Base-by-base conservation (phyloP, 345 rosid species). In the Corymbia maculata region DNA sequence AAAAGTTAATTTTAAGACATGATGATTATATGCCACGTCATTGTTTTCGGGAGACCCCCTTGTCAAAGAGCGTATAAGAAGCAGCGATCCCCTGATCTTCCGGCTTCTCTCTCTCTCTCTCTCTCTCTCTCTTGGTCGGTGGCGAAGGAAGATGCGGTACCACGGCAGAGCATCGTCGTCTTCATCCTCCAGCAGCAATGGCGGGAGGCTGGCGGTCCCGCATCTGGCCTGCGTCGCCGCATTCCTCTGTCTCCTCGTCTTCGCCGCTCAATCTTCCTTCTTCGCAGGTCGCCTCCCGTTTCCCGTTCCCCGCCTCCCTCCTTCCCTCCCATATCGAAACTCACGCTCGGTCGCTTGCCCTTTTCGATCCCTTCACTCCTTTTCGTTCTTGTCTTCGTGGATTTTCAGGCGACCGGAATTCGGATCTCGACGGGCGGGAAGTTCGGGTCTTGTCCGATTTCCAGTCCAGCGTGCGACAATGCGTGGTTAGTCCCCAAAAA, bases 391-490 rank as follows among this genome's bases (percentile, higher is more conserved):
- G 28, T 22, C 26, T 42, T 24, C 17, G 5, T 32, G 55, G 61
- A n/a, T 12, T 89, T 80, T 86, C 95, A 97, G 98, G 92, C 61
- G 59, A 66, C 88, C 90, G 61, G 85, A 92, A 79, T 59, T 26
- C 91, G 82, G 88, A 90, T 92, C 90, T 93, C 86, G 88, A 89
- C 64, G 88, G 90, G 9, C 93, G 89, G 89, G 93, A 95, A 88
- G 88, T 93, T 30, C 88, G 85, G 89, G 92, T 92, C 87, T 92
- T 98, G 44, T 93, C 95, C 30, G 90, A 92, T 86, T 96, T 97
- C 87, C 99, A 96, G 90, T 94, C 95, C 90, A 89, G 82, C 87
- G 92, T 98, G 90, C 94, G 94, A 85, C 99, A 94, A 93, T 97
- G 98, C 93, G 98, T 96, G 97, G 99, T 97, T 89, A 88, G 98